Evolutionary conservation across 129 eudicot genomes (phyloP).

Genomic region (Artemisia tridentata): DNA sequence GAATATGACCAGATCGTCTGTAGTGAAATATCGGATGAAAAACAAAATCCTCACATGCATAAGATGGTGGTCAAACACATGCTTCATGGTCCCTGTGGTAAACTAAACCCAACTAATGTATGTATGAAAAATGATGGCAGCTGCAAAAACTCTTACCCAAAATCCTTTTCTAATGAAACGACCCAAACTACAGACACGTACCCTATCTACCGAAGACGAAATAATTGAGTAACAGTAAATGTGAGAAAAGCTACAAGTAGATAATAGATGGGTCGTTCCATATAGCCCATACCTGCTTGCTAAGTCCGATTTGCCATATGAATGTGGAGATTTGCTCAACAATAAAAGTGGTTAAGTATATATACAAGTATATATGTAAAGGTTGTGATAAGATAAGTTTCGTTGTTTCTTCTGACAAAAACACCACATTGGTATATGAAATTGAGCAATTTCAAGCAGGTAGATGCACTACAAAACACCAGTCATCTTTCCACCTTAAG

Average conservation of each 20-base stretch:
- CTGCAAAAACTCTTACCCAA: too few relatives aligned
- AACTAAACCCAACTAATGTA: too few relatives aligned
- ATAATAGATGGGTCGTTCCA: not conserved
- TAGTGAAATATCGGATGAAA: too few relatives aligned
- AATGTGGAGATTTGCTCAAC: conserved; percentile 26
- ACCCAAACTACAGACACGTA: conserved; percentile 16
- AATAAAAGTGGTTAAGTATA: conserved; percentile 17
- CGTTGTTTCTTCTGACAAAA: not conserved
- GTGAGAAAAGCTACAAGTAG: not conserved
- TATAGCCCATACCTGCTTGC: not conserved
- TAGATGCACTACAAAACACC: too few relatives aligned
- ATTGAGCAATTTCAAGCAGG: not conserved
- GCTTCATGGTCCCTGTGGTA: too few relatives aligned
- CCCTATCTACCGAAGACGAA: conserved; percentile 15
- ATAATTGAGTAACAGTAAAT: not conserved
- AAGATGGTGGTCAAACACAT: too few relatives aligned
- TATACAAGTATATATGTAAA: conserved; percentile 28
- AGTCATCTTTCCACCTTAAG: not conserved
- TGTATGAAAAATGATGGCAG: too few relatives aligned
- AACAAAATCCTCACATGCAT: too few relatives aligned
- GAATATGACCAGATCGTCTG: too few relatives aligned
- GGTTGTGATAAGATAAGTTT: conserved; percentile 26
- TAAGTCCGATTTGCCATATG: conserved; percentile 1
- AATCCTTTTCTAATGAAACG: too few relatives aligned
- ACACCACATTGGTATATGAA: not conserved